These are phyloP conservation scores for Neurospora sp. DNA, from an alignment of 495 filamentous ascomycete genomes.

Conservation along the genomic window DNA sequence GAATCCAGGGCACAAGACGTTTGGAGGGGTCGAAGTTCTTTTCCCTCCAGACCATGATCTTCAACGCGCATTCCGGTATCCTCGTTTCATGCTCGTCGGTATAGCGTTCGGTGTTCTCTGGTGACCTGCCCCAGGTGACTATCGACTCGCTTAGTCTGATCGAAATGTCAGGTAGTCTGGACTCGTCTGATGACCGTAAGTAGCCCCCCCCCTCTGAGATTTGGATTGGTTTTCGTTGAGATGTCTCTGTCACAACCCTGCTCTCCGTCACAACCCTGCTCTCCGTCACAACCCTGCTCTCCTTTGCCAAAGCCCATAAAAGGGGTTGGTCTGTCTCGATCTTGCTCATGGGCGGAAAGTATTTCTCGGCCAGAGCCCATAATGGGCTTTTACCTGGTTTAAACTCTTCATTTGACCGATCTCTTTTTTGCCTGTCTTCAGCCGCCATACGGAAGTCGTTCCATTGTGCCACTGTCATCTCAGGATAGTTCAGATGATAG, in stretches of 20 bases:
- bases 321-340: neutral
- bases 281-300: neutral
- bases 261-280: neutral
- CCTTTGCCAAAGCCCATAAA: neutral
- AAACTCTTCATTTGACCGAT: slow-evolving; percentile 37
- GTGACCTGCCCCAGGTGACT: slow-evolving; percentile 65
- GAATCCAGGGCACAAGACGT: slow-evolving; percentile 27
- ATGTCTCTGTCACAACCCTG: neutral
- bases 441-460: slow-evolving; percentile 34
- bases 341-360: slow-evolving; percentile 29
- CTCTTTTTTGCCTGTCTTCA: slow-evolving; percentile 30
- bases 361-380: slow-evolving; percentile 37
- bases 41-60: slow-evolving; percentile 57
- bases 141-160: slow-evolving; percentile 53
- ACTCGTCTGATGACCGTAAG: neutral
- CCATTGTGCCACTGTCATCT: slow-evolving; percentile 42
- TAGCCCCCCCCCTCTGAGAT: neutral
- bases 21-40: slow-evolving; percentile 44
- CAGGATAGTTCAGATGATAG: slow-evolving; percentile 43
- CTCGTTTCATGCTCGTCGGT: slow-evolving; percentile 43
- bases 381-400: slow-evolving; percentile 29
- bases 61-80: slow-evolving; percentile 73
- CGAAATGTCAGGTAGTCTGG: slow-evolving; percentile 34
- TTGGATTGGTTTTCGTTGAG: neutral
- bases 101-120: slow-evolving; percentile 50